These are phyloP conservation scores for Blastocystis sp. DNA, from an alignment of 352 stramenopile genomes.

Conservation along the genomic window DNA sequence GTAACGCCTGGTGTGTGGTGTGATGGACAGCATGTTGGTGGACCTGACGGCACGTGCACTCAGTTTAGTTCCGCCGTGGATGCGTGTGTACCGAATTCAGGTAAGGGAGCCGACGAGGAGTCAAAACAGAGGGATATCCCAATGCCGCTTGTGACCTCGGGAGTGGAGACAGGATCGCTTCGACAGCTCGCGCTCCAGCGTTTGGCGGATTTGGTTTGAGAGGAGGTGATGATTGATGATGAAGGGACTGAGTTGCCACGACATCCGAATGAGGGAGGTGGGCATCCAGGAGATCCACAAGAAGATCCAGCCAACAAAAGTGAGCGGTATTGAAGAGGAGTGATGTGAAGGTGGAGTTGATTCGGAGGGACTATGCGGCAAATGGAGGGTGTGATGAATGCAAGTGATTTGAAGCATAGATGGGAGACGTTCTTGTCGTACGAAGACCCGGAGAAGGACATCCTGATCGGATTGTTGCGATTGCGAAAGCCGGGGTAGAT, in stretches of 20 bases:
- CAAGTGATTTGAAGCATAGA: background rate
- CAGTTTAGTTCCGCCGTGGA: conserved; percentile 92
- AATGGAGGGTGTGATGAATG: conserved; percentile 83
- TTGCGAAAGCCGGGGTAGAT: conserved; percentile 85
- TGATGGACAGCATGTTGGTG: conserved; percentile 77
- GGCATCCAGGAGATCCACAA: conserved; percentile 96
- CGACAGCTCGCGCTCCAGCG: conserved; percentile 88
- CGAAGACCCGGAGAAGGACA: conserved; percentile 92
- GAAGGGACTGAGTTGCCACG: conserved; percentile 86
- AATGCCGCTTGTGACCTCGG: conserved; percentile 93
- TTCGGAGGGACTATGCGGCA: conserved; percentile 91
- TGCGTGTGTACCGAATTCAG: conserved; percentile 92
- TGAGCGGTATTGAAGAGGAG: background rate
- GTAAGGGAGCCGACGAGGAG: background rate
- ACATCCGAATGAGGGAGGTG: conserved; percentile 92
- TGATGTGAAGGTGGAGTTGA: conserved; percentile 87
- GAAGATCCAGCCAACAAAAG: conserved; percentile 77
- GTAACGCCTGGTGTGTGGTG: conserved; percentile 77
- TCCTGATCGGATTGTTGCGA: conserved; percentile 91
- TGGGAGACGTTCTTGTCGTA: conserved; percentile 96
- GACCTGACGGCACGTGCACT: conserved; percentile 90
- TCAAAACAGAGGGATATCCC: conserved; percentile 86
- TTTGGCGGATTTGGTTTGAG: conserved; percentile 85
- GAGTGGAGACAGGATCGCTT: conserved; percentile 93
- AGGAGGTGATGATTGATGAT: background rate